These are phyloP conservation scores for Canavalia gladiata DNA, from an alignment of 306 rosid genomes.

Conservation along the genomic window DNA sequence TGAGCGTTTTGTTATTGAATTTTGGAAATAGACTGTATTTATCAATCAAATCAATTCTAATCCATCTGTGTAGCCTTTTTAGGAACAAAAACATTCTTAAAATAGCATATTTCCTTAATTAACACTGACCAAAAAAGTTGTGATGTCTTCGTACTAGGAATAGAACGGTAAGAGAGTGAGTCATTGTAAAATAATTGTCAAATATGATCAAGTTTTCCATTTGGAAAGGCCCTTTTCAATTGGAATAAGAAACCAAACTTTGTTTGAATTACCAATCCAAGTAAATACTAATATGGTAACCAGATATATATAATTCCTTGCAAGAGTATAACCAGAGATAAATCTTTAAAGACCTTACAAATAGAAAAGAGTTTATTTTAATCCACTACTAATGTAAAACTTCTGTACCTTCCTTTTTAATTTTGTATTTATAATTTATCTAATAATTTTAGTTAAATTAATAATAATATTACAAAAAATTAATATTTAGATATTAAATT, in stretches of 20 bases:
- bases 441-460: no score
- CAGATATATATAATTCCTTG: constrained; percentile 6
- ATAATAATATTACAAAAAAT: no score
- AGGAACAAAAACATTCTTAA: not conserved
- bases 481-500: no score
- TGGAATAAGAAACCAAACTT: not conserved
- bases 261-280: constrained; percentile 6
- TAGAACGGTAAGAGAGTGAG: constrained; percentile 26
- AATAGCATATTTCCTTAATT: constrained; percentile 28
- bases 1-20: not conserved
- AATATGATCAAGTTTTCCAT: constrained; percentile 11
- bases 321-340: not conserved
- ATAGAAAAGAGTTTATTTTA: constrained; percentile 10
- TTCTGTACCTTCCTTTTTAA: not conserved
- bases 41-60: not conserved
- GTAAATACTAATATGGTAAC: not conserved
- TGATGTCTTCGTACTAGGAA: constrained; percentile 1
- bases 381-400: not conserved
- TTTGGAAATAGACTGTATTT: not conserved
- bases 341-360: constrained; percentile 5
- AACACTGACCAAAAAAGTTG: constrained; percentile 3
- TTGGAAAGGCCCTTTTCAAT: not conserved
- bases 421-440: not conserved
- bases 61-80: not conserved
- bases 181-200: constrained; percentile 30